A percentile compares a stretch with the other conserved stretches of the same genome.
These are phyloP conservation scores for Nemania sp. DNA, from an alignment of 2,329 filamentous ascomycete species.

Conservation along the genomic window DNA sequence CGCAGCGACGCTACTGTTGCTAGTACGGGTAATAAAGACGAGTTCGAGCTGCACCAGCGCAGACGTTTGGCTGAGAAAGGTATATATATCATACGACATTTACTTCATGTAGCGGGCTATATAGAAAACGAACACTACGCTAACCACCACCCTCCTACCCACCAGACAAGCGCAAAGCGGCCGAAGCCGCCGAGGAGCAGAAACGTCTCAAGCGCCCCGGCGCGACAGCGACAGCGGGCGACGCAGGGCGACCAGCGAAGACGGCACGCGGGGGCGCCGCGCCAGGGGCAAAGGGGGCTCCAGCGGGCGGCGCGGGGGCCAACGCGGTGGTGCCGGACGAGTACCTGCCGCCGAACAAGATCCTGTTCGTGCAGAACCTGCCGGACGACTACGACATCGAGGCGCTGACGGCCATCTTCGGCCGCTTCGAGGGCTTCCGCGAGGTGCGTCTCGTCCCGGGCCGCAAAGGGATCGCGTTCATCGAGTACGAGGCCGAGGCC, in stretches of 20 bases:
- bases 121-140: no score
- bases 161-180: constrained; percentile 74
- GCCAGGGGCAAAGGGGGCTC: no score
- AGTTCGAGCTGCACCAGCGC: constrained; percentile 84
- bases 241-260: constrained; percentile 65
- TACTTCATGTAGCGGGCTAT: no score
- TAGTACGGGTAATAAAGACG: constrained; percentile 72
- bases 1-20: constrained; percentile 86
- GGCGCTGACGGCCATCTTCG: constrained; percentile 77
- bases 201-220: constrained; percentile 71
- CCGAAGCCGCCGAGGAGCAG: constrained; percentile 77
- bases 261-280: constrained; percentile 69
- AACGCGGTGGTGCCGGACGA: constrained; percentile 89
- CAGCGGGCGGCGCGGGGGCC: constrained; percentile 66
- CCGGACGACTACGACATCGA: constrained; percentile 86
- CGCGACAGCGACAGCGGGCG: constrained; percentile 46
- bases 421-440: constrained; percentile 88
- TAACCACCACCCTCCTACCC: not conserved
- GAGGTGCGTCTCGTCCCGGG: constrained; percentile 90
- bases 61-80: constrained; percentile 87
- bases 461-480: constrained; percentile 86
- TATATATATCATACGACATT: constrained; percentile 43
- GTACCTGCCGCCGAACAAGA: constrained; percentile 96
- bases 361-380: constrained; percentile 89
- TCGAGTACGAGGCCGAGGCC: constrained; percentile 90